Percentiles rank a stretch among this genome's conserved stretches.
Conservation (phyloP, 2,329 filamentous ascomycete species). For the Fusarium sp. region DNA sequence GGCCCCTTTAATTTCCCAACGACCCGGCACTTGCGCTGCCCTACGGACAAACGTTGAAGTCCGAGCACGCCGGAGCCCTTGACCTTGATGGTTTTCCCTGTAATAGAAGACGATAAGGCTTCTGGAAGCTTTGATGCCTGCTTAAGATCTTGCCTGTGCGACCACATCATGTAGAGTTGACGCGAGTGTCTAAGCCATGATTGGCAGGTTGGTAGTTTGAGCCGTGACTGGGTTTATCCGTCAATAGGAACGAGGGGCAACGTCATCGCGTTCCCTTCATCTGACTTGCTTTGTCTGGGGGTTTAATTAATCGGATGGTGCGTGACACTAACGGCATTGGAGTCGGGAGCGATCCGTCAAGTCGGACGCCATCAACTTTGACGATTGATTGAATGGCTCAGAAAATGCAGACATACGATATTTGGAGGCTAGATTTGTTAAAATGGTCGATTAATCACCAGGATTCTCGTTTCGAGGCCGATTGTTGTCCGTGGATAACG, state of each 20-base stretch:
- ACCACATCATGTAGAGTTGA: background rate
- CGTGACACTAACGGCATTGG: background rate
- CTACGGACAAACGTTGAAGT: background rate
- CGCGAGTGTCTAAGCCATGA: background rate
- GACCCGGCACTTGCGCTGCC: background rate
- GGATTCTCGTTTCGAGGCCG: background rate
- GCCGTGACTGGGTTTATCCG: background rate
- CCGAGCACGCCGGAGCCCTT: background rate
- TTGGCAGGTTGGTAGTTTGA: background rate
- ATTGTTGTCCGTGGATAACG: too few relatives aligned
- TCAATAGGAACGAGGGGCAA: background rate
- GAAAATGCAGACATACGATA: background rate
- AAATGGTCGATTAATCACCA: background rate
- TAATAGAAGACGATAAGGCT: background rate
- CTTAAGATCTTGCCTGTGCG: background rate
- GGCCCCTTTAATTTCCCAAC: background rate
- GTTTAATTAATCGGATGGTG: background rate
- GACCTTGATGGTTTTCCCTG: background rate
- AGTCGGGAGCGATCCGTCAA: background rate
- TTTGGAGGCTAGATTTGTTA: background rate
- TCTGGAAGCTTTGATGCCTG: background rate
- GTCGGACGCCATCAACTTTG: background rate
- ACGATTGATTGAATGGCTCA: fast-evolving
- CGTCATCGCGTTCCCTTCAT: background rate
- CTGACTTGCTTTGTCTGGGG: background rate